These are phyloP conservation scores for Setaria italica DNA, from an alignment of 202 grass and related monocot genomes.

Conservation along the genomic window DNA sequence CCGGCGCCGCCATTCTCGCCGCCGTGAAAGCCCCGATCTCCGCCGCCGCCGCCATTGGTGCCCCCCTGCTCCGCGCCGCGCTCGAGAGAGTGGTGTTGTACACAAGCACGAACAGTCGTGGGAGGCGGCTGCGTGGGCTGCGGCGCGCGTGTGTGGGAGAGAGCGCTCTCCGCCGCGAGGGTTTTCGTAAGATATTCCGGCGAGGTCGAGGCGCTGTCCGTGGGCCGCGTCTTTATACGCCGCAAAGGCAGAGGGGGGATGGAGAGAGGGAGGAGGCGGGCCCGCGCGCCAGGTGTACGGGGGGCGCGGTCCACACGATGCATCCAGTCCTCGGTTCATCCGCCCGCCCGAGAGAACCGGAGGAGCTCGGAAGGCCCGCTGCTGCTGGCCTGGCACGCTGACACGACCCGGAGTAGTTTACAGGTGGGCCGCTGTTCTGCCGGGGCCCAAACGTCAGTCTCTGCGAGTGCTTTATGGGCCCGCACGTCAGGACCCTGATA, in stretches of 20 bases:
- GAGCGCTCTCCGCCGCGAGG: slow-evolving; percentile 25
- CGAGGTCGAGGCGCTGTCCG: slow-evolving; percentile 22
- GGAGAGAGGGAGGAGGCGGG: neutral
- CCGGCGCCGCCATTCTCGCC: slow-evolving; percentile 35
- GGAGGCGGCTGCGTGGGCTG: slow-evolving; percentile 34
- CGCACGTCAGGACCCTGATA: neutral
- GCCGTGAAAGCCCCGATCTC: slow-evolving; percentile 62
- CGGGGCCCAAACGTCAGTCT: neutral
- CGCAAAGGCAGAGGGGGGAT: neutral
- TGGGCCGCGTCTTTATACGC: slow-evolving; percentile 52
- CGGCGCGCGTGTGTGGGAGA: slow-evolving; percentile 19
- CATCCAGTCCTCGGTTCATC: slow-evolving; percentile 38
- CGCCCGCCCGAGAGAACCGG: slow-evolving; percentile 34
- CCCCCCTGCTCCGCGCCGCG: slow-evolving; percentile 15
- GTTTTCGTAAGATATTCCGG: slow-evolving; percentile 42
- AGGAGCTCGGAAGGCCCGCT: neutral
- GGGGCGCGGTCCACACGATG: slow-evolving; percentile 50
- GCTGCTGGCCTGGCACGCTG: neutral
- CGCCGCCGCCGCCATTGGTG: slow-evolving; percentile 60
- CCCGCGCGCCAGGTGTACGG: slow-evolving; percentile 37
- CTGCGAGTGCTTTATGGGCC: neutral
- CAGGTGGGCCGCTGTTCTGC: neutral
- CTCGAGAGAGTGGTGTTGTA: slow-evolving; percentile 14
- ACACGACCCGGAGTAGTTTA: neutral
- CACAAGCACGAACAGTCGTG: neutral